Conservation (phyloP, 202 grass and related monocot genomes). For the Carex sylvatica region DNA sequence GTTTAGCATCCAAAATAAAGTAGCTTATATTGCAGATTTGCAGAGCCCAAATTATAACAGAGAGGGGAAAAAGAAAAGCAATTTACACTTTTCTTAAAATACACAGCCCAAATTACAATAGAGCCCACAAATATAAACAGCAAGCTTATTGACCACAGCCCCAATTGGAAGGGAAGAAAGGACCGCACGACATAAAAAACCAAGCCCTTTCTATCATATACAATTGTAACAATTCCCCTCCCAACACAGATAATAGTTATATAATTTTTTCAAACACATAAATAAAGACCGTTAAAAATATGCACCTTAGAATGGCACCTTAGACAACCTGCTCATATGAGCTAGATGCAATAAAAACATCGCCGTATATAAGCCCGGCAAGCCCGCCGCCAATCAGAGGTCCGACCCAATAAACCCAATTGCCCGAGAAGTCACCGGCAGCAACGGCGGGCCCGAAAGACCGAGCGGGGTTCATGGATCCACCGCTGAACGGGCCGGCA, state of each 20-base stretch:
- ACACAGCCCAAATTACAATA: not conserved
- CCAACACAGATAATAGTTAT: not conserved
- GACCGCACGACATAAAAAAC: not conserved
- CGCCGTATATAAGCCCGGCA: slow-evolving; percentile 58
- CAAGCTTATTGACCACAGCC: not conserved
- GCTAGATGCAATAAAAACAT: slow-evolving; percentile 58
- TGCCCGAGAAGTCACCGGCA: slow-evolving; percentile 46
- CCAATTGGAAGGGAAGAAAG: not conserved
- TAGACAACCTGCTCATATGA: slow-evolving; percentile 16
- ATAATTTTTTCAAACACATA: not conserved
- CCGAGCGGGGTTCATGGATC: slow-evolving; percentile 79
- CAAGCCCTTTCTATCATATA: slow-evolving; percentile 11
- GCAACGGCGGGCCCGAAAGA: slow-evolving; percentile 68
- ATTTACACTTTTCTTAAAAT: slow-evolving; percentile 1
- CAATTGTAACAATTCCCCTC: not conserved
- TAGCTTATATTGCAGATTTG: not conserved
- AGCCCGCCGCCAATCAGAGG: slow-evolving; percentile 63
- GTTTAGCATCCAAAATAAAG: too few species aligned
- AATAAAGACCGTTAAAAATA: slow-evolving; percentile 1
- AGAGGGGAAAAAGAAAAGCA: not conserved
- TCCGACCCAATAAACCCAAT: slow-evolving; percentile 88
- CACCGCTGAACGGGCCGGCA: slow-evolving; percentile 59
- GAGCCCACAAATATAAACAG: not conserved
- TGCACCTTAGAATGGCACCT: not conserved
- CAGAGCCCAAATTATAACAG: not conserved